Conservation (phyloP, 768 basidiomycete species). For the Candolleomyces aberdarensis region DNA sequence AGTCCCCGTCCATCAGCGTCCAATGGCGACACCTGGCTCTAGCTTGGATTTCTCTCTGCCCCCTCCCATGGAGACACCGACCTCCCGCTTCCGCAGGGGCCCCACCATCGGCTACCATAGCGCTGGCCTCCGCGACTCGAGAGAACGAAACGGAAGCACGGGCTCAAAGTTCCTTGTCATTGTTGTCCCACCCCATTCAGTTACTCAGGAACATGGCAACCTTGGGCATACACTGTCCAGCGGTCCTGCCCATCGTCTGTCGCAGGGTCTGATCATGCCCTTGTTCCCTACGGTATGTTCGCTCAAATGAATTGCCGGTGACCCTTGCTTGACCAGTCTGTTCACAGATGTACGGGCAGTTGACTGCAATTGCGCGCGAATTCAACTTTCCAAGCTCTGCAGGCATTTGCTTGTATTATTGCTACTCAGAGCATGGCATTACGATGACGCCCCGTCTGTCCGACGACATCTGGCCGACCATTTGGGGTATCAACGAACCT, state of each 20-base stretch:
- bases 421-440: constrained; percentile 53
- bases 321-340: constrained; percentile 43
- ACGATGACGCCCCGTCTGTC: constrained; percentile 68
- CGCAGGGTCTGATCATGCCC: constrained; percentile 72
- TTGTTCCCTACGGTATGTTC: constrained; percentile 63
- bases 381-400: constrained; percentile 76
- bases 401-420: constrained; percentile 79
- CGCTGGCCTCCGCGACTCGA: constrained; percentile 41
- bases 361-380: constrained; percentile 76
- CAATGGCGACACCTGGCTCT: background rate
- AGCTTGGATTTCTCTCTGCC: constrained; percentile 5
- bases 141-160: constrained; percentile 29
- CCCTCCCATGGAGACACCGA: constrained; percentile 25
- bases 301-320: background rate
- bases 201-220: constrained; percentile 56
- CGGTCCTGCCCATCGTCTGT: constrained; percentile 57
- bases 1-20: constrained; percentile 6
- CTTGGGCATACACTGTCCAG: constrained; percentile 56
- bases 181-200: constrained; percentile 59
- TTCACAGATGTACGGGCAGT: constrained; percentile 73
- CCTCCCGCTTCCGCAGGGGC: constrained; percentile 37
- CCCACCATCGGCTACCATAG: constrained; percentile 57
- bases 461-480: constrained; percentile 71
- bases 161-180: constrained; percentile 56
- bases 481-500: constrained; percentile 56